These are phyloP conservation scores for Kodamaea sp. DNA, from an alignment of 1,139 yeast species.

Conservation along the genomic window DNA sequence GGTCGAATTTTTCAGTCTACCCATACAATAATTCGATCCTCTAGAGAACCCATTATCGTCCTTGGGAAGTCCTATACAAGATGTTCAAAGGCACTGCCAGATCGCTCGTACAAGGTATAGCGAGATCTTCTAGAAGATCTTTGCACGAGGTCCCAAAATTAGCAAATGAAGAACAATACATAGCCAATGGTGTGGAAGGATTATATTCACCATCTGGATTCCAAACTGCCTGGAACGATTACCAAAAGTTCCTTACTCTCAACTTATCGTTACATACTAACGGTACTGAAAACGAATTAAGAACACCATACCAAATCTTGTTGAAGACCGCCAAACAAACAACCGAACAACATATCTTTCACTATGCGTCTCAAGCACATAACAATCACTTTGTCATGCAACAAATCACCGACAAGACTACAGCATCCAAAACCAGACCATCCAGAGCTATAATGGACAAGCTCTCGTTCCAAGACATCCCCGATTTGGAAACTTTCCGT, in stretches of 20 bases:
- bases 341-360: slow-evolving; percentile 71
- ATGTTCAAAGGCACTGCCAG: slow-evolving; percentile 10
- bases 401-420: slow-evolving; percentile 48
- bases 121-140: slow-evolving; percentile 23
- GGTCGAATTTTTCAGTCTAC: slow-evolving; percentile 10
- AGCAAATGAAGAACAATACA: slow-evolving; percentile 38
- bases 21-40: too few relatives aligned
- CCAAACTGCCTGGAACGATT: slow-evolving; percentile 75
- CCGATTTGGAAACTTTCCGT: slow-evolving; percentile 54
- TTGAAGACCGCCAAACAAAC: slow-evolving; percentile 71
- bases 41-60: too few relatives aligned
- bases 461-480: slow-evolving; percentile 36
- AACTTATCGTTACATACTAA: slow-evolving; percentile 72
- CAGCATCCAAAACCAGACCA: slow-evolving; percentile 43
- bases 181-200: slow-evolving; percentile 64
- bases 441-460: slow-evolving; percentile 50
- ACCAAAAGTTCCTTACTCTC: slow-evolving; percentile 68
- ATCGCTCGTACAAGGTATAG: slow-evolving; percentile 8
- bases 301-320: slow-evolving; percentile 75
- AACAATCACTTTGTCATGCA: slow-evolving; percentile 89
- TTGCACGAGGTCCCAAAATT: slow-evolving; percentile 71
- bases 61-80: background rate
- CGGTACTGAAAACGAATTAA: slow-evolving; percentile 79
- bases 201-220: slow-evolving; percentile 71
- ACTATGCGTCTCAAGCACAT: slow-evolving; percentile 88